Conservation (phyloP, 2,329 filamentous ascomycete species). For the Capronia coronata region DNA sequence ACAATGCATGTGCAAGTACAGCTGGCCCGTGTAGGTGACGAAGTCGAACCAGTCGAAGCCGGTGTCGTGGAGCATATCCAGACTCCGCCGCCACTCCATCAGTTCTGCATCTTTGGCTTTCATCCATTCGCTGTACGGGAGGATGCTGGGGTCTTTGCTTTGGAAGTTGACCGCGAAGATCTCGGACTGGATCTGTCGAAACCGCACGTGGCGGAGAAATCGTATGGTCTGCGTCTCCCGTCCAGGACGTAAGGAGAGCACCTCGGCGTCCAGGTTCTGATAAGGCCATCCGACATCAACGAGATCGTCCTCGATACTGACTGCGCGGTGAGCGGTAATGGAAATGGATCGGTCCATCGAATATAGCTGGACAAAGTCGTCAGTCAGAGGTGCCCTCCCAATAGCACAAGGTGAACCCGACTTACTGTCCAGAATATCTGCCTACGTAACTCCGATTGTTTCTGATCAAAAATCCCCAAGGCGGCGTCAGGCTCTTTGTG, state of each 20-base stretch:
- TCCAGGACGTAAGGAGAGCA: no score
- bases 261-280: not conserved
- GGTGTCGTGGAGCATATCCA: no score
- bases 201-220: not conserved
- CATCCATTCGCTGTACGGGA: no score
- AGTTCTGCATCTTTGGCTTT: no score
- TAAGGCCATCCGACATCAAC: constrained; percentile 1
- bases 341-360: not conserved
- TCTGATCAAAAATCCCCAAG: not conserved
- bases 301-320: constrained; percentile 23
- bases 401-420: no score
- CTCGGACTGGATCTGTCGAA: constrained; percentile 1
- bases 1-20: no score
- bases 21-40: no score
- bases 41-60: no score
- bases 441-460: not conserved
- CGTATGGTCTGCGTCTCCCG: not conserved
- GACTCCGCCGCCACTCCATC: no score
- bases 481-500: not conserved
- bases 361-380: not conserved
- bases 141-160: no score
- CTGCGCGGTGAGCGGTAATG: not conserved
- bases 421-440: not conserved
- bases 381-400: no score
- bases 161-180: not conserved